Conservation (phyloP, 176 grass and related monocot species). For the Microstegium vimineum region DNA sequence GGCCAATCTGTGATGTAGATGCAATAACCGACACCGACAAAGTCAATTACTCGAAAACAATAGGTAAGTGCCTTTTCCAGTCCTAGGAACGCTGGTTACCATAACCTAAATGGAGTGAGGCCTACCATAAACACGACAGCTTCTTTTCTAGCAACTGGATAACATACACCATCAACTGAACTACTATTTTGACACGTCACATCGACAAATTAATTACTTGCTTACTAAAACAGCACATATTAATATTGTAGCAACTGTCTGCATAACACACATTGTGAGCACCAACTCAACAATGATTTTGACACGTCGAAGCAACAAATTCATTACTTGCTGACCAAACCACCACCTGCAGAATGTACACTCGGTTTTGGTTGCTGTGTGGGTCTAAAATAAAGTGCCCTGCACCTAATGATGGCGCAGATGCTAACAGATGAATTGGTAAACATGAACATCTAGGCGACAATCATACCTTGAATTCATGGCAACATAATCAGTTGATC, state of each 20-base stretch:
- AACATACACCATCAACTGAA: too few species aligned
- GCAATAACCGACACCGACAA: not conserved
- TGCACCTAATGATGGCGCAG: not conserved
- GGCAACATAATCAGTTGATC: not conserved
- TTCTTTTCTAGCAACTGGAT: constrained; percentile 4
- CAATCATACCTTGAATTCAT: not conserved
- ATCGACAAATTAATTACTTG: not conserved
- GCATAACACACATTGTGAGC: not conserved
- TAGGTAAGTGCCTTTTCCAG: not conserved
- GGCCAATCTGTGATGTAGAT: not conserved
- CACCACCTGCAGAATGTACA: not conserved
- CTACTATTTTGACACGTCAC: too few species aligned
- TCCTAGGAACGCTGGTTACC: not conserved
- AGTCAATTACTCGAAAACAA: not conserved
- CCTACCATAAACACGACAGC: not conserved
- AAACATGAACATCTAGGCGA: not conserved
- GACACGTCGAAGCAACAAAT: not conserved
- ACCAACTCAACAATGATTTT: not conserved
- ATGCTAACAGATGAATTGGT: not conserved
- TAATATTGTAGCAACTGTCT: not conserved
- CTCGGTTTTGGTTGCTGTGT: not conserved
- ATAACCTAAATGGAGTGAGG: not conserved
- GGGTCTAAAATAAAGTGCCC: not conserved
- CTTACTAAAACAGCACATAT: not conserved
- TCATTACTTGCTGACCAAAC: not conserved